Base-by-base conservation (phyloP, 192 early-diverging fungal species). In the Linderina pennispora region DNA sequence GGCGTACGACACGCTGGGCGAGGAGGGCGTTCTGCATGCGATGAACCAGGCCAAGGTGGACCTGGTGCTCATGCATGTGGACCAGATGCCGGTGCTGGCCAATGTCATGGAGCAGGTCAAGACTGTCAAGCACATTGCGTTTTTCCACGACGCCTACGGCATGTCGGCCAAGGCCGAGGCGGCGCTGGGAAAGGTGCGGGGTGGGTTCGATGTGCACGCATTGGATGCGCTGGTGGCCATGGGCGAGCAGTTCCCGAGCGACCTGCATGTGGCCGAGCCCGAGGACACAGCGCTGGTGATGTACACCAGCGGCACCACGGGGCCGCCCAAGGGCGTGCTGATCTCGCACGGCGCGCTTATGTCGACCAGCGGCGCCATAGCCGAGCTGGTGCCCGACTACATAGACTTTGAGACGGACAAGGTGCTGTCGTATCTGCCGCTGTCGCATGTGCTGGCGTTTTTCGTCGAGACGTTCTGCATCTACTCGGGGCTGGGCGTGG, bases 221-320 rank as follows among this genome's bases (percentile, higher is more conserved):
- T 61, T 90, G 46, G 84, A 87, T 36, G 82, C 83, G 14, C 45
- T 94, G 35, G 64, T 59, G 38, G 57, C 50, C 22, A 58, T 87
- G 16, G 95, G 92, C 40, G 59, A 64, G 26, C 69, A 82, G 18
- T 25, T 81, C 43, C 84, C 82, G 36, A 56, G 62, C n/a, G 81
- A 80, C 19, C 73, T 82, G 19, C 48, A 45, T 16, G 74, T 79
- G n/a, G 90, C 92, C 8, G 71, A 58, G 15, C 56, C 80, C 8
- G 83, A 86, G 46, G 88, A 91, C 53, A 69, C 71, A 16, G 83
- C 70, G 77, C 86, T 50, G 88, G 89, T 97, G 49, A 92, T 97
- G 91, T 97, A 84, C 57, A 90, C 84, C 15, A 84, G 81, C 55
- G 88, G 94, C 26, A 84, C 83, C n/a, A 97, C 91, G 10, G 91